Evolutionary conservation across 106 monocot species (phyloP).

Genomic region (Allium sativum): DNA sequence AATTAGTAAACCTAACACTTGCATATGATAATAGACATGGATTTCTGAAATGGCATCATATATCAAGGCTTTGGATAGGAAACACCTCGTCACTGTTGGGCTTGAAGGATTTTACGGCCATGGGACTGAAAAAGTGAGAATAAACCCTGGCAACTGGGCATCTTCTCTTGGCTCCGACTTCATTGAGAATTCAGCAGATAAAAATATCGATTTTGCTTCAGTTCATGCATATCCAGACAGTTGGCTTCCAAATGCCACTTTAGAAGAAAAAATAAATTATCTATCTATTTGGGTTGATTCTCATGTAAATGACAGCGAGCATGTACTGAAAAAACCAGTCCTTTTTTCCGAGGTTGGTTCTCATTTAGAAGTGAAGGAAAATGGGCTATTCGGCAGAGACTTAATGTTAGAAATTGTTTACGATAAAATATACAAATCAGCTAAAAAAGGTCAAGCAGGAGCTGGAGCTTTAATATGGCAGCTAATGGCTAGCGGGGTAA

Average conservation of each 20-base stretch:
- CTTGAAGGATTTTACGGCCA: constrained; percentile 85
- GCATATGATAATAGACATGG: constrained; percentile 54
- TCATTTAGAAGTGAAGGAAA: constrained; percentile 16
- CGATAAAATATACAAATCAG: constrained; percentile 72
- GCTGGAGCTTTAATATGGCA: constrained; percentile 92
- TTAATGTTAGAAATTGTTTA: constrained; percentile 59
- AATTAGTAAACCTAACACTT: background rate
- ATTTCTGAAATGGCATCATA: constrained; percentile 81
- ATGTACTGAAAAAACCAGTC: constrained; percentile 72
- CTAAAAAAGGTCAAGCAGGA: constrained; percentile 54
- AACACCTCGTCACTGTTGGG: constrained; percentile 79
- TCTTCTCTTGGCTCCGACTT: constrained; percentile 78
- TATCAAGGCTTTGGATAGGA: constrained; percentile 61
- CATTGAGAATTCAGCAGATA: constrained; percentile 55
- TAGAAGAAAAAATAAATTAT: constrained; percentile 53
- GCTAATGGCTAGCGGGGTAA: constrained; percentile 50
- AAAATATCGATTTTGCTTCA: constrained; percentile 82
- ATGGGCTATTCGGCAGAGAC: constrained; percentile 52
- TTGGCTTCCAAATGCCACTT: constrained; percentile 70
- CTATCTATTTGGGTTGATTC: constrained; percentile 77
- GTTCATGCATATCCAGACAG: constrained; percentile 96
- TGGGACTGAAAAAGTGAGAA: constrained; percentile 31
- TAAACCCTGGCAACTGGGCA: constrained; percentile 84
- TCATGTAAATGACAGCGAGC: constrained; percentile 71
- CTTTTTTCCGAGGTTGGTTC: constrained; percentile 75